These are phyloP conservation scores for Mrakiaceae sp. DNA, from an alignment of 1,284 basidiomycete species.

Conservation along the genomic window DNA sequence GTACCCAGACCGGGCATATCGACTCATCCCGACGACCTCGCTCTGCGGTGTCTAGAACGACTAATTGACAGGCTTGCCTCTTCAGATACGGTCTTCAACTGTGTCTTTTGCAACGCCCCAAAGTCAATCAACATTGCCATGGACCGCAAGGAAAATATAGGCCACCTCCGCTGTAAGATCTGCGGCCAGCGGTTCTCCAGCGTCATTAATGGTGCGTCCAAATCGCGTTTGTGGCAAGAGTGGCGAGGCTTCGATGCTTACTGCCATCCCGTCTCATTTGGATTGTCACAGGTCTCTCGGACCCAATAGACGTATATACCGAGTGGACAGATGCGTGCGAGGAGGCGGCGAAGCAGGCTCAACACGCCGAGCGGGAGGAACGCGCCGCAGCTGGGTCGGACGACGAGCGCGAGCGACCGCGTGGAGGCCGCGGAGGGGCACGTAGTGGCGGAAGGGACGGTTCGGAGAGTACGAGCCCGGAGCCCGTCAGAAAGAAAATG, in stretches of 20 bases:
- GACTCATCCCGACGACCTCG: too few relatives aligned
- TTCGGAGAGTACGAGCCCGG: too few relatives aligned
- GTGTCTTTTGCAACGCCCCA: slow-evolving; percentile 81
- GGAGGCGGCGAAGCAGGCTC: slow-evolving; percentile 49
- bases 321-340: slow-evolving; percentile 87
- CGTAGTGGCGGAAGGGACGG: too few relatives aligned
- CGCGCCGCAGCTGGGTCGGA: too few relatives aligned
- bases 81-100: slow-evolving; percentile 29
- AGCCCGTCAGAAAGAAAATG: too few relatives aligned
- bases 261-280: slow-evolving; percentile 22
- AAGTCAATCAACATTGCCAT: slow-evolving; percentile 75
- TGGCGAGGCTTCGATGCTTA: slow-evolving; percentile 23
- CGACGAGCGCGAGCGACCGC: too few relatives aligned
- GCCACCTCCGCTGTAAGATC: slow-evolving; percentile 60
- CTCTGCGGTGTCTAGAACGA: not conserved
- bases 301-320: slow-evolving; percentile 75
- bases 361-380: too few relatives aligned
- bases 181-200: slow-evolving; percentile 73
- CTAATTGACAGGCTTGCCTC: not conserved
- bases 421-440: too few relatives aligned
- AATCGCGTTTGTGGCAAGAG: slow-evolving; percentile 23
- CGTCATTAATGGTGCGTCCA: slow-evolving; percentile 63
- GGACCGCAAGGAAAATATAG: slow-evolving; percentile 60
- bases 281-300: slow-evolving; percentile 53
- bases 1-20: too few relatives aligned